Conservation (phyloP, 2,329 filamentous ascomycete genomes). For the Claviceps purpurea region DNA sequence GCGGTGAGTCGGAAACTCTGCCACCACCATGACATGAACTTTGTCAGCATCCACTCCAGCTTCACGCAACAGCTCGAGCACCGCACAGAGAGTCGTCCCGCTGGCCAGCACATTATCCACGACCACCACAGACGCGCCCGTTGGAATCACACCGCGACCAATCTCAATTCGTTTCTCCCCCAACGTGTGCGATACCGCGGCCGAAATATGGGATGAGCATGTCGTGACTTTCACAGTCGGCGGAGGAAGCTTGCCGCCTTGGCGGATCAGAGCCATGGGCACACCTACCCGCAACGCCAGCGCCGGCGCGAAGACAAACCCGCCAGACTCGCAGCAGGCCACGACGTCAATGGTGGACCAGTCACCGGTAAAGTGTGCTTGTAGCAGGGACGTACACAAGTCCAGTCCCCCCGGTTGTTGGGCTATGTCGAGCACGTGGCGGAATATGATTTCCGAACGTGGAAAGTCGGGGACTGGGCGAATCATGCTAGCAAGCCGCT, state of each 20-base stretch:
- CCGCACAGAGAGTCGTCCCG: constrained; percentile 38
- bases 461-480: constrained; percentile 35
- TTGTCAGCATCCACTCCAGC: constrained; percentile 27
- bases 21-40: constrained; percentile 37
- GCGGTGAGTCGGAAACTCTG: constrained; percentile 42
- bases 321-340: constrained; percentile 42
- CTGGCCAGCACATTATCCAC: constrained; percentile 48
- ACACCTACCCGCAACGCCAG: constrained; percentile 28
- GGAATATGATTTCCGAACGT: constrained; percentile 36
- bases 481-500: constrained; percentile 37
- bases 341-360: constrained; percentile 34
- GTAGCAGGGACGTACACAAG: constrained; percentile 37
- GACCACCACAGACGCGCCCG: constrained; percentile 33
- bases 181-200: constrained; percentile 14
- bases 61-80: constrained; percentile 32
- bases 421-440: constrained; percentile 42
- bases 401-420: constrained; percentile 36
- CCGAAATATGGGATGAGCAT: constrained; percentile 39
- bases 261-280: constrained; percentile 37
- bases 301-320: constrained; percentile 40
- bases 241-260: constrained; percentile 44
- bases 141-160: constrained; percentile 24
- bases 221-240: constrained; percentile 37
- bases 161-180: constrained; percentile 35
- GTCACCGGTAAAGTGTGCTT: constrained; percentile 28